These are phyloP conservation scores for Hyphopichia homilentoma DNA, from an alignment of 805 yeast species.

Conservation along the genomic window DNA sequence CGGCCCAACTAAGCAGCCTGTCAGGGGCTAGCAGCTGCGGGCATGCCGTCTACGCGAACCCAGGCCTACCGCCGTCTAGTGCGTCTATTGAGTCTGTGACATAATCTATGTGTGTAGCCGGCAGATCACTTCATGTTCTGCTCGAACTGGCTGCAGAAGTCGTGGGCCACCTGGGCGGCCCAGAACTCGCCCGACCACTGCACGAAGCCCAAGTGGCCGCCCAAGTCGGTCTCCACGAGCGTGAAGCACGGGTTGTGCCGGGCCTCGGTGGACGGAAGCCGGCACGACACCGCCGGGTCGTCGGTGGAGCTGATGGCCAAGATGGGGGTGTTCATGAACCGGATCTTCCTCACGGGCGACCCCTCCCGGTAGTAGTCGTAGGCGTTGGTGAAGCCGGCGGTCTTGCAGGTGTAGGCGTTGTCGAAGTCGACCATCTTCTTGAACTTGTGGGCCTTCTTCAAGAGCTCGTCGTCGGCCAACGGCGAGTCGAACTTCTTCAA, in stretches of 20 bases:
- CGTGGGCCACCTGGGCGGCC: constrained; percentile 42
- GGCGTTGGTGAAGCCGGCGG: constrained; percentile 63
- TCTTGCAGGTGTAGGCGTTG: constrained; percentile 56
- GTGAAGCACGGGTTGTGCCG: constrained; percentile 55
- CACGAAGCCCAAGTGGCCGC: constrained; percentile 86
- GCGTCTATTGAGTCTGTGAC: no score
- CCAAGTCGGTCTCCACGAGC: constrained; percentile 58
- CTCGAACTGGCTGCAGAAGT: constrained; percentile 26
- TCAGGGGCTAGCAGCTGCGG: no score
- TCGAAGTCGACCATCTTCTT: constrained; percentile 57
- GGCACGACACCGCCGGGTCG: constrained; percentile 67
- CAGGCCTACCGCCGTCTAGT: no score
- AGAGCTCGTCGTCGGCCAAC: constrained; percentile 20
- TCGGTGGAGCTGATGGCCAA: constrained; percentile 63
- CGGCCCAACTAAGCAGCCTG: no score
- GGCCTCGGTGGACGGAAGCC: constrained; percentile 52
- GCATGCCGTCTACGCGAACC: no score
- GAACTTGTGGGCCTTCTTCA: constrained; percentile 12
- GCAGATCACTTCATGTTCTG: constrained; percentile 5
- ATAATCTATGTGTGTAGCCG: neutral
- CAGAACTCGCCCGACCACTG: constrained; percentile 59
- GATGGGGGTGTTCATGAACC: constrained; percentile 57
- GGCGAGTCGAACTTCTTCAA: constrained; percentile 24
- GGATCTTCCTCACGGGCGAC: constrained; percentile 52
- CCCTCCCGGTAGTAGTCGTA: constrained; percentile 63